Evolutionary conservation across 106 monocot genomes (phyloP), one percentile per base, ranked within the genome.

Genomic region (Apostasia ramifera): DNA sequence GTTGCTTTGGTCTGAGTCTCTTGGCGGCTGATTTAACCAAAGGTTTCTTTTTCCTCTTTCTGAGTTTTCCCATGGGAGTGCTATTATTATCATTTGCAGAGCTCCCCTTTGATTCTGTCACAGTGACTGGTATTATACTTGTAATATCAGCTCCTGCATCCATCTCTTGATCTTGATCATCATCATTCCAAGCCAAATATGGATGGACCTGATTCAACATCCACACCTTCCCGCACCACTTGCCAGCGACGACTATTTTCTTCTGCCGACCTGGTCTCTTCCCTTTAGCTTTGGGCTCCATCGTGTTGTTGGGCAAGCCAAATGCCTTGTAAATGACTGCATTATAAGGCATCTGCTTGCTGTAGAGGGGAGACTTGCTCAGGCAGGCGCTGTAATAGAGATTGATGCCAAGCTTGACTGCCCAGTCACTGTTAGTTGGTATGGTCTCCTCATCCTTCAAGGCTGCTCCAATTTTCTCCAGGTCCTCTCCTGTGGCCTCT

Each of bases 141-240:
- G 65, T 65, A 3, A 48, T 65, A 63, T 43, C 62, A 44, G 13
- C 62, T 6, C 2, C 65, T 8, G 59, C 71, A 0, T 42, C 57
- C 57, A 56, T 15, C 38, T 86, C 81, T 47, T 70, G 64, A 2
- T 81, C 76, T 6, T 75, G 66, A 53, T 8, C 6, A 39, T 79
- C 78, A 11, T 65, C 51, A 46, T 46, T 57, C 7, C 66, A 57
- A 49, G 76, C 68, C 53, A 93, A 72, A 68, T 73, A 82, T 12
- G 93, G 89, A 78, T 93, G 93, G 38, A 93, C 89, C 65, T 93
- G 89, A 68, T 86, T 86, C 10, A 82, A 76, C 86, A 87, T 86
- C 93, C 93, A 93, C 65, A 81, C 84, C 59, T 82, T 93, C 15
- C 93, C 93, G 57, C 93, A 93, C 93, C 93, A 93, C 66, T 80